Evolutionary conservation across 129 eudicot species (phyloP).

Genomic region (Apium graveolens): DNA sequence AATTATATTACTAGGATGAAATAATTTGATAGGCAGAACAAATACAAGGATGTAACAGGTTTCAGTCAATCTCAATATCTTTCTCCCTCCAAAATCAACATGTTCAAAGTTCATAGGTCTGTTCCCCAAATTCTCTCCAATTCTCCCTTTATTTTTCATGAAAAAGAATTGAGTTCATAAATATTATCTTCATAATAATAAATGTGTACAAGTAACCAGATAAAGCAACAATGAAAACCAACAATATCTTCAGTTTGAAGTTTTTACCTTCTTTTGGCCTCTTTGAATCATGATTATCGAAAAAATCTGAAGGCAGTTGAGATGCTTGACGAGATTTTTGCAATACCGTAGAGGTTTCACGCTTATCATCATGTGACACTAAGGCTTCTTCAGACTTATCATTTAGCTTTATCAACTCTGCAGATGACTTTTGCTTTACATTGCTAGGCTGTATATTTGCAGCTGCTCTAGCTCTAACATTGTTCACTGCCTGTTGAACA

Average conservation of each 20-base stretch:
- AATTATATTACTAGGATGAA: neutral
- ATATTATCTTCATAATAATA: neutral
- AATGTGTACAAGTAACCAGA: neutral
- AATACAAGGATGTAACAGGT: neutral
- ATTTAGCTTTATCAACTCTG: constrained; percentile 34
- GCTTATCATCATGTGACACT: constrained; percentile 26
- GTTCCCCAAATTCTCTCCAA: neutral
- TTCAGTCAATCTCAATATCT: neutral
- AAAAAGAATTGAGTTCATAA: neutral
- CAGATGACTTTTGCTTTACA: constrained; percentile 33
- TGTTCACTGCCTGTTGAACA: constrained; percentile 64
- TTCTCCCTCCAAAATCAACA: neutral
- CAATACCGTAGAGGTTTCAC: constrained; percentile 23
- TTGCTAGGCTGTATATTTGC: constrained; percentile 41
- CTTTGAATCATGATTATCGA: constrained; percentile 60
- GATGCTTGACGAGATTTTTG: constrained; percentile 37
- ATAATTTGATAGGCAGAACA: neutral
- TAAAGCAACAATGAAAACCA: neutral
- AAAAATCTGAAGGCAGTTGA: constrained; percentile 63
- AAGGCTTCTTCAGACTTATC: constrained; percentile 22
- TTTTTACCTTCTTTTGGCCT: constrained; percentile 56
- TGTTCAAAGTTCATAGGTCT: neutral
- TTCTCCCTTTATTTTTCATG: neutral
- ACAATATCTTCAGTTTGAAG: neutral
- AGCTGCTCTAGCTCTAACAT: constrained; percentile 72